These are phyloP conservation scores for Pseudomassariella vexata DNA, from an alignment of 2,329 filamentous ascomycete species.

Conservation along the genomic window DNA sequence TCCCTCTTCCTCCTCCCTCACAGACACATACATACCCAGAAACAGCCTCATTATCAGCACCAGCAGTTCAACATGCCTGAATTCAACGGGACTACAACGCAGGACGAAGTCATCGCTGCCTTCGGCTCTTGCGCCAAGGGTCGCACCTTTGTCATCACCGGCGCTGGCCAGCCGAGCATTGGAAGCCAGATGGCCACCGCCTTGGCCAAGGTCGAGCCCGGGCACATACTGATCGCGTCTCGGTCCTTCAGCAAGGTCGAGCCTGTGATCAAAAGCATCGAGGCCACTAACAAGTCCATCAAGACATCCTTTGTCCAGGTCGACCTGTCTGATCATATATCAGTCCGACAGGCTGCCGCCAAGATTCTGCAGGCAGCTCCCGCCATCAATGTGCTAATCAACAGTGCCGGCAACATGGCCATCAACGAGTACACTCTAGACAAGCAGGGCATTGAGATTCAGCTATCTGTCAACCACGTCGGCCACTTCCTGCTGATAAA, in stretches of 20 bases:
- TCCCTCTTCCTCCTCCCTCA: too few species aligned
- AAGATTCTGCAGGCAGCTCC: not conserved
- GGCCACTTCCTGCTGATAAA: conserved; percentile 4
- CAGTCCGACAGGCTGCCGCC: conserved; percentile 2
- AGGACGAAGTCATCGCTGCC: not conserved
- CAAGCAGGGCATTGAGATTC: conserved; percentile 4
- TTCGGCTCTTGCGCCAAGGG: not conserved
- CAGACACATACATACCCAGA: too few species aligned
- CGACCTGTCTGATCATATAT: not conserved
- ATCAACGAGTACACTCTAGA: conserved; percentile 1
- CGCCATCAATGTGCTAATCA: not conserved
- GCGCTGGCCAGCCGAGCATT: conserved; percentile 1
- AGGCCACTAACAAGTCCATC: not conserved
- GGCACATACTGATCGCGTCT: not conserved
- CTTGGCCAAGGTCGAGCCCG: not conserved
- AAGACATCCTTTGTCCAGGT: conserved; percentile 1
- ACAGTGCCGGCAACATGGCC: conserved; percentile 1
- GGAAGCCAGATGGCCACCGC: not conserved
- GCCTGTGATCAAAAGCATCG: not conserved
- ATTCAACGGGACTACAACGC: not conserved
- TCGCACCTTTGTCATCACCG: conserved; percentile 1
- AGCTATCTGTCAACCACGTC: conserved; percentile 4
- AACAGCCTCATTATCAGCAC: too few species aligned
- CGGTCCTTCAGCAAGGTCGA: conserved; percentile 2
- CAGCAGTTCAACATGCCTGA: not conserved